Evolutionary conservation across 768 basidiomycete genomes (phyloP).

Genomic region (Xanthoconium purpureum): DNA sequence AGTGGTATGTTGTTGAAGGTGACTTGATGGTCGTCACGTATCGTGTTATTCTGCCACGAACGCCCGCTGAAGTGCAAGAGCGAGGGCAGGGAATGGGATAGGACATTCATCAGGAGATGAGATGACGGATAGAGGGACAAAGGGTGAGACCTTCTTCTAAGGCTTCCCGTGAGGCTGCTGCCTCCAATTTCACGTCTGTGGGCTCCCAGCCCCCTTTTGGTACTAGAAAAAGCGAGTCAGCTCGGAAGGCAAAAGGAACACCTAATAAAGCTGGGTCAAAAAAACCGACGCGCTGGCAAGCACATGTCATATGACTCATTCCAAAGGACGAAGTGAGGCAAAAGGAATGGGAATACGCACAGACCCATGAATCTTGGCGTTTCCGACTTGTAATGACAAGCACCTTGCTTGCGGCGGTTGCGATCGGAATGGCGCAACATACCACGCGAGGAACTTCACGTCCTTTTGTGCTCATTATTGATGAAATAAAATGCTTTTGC

Average conservation of each 20-base stretch:
- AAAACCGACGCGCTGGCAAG: constrained; percentile 1
- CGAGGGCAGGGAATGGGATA: constrained; percentile 37
- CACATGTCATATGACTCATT: constrained; percentile 1
- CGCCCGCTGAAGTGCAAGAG: constrained; percentile 61
- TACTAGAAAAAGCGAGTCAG: constrained; percentile 44
- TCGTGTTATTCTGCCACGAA: constrained; percentile 82
- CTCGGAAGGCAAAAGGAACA: neutral
- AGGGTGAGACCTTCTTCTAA: constrained; percentile 94
- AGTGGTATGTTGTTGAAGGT: constrained; percentile 80
- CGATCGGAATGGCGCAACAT: constrained; percentile 87
- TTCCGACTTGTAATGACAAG: constrained; percentile 85
- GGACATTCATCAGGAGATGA: constrained; percentile 64
- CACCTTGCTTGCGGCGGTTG: constrained; percentile 68
- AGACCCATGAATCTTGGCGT: constrained; percentile 77
- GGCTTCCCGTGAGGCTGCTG: constrained; percentile 88
- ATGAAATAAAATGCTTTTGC: constrained; percentile 1
- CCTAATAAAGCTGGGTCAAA: neutral
- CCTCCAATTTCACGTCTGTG: constrained; percentile 76
- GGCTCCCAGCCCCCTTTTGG: constrained; percentile 94
- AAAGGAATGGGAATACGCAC: constrained; percentile 52
- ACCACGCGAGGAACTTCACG: constrained; percentile 80
- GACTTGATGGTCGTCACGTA: constrained; percentile 81
- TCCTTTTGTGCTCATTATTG: constrained; percentile 61
- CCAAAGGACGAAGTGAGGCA: neutral
- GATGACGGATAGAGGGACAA: constrained; percentile 72